Evolutionary conservation across 1,284 basidiomycete species (phyloP), one percentile per base, ranked within the genome.

Genomic region (Xanthoconium separans): DNA sequence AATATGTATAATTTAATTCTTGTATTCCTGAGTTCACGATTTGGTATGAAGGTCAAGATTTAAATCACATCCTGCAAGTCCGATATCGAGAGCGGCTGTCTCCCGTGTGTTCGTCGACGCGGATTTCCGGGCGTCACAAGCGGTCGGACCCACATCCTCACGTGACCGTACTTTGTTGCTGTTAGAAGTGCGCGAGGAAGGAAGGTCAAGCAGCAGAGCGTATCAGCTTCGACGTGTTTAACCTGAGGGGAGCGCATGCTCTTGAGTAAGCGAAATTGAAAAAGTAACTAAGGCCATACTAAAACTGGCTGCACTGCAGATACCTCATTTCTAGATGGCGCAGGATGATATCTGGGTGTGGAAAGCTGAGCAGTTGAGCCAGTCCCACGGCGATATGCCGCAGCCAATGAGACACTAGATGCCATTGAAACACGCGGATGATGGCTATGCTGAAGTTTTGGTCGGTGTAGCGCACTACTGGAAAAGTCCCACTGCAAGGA

Each of bases 241-340:
- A 90, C 79, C 90, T 93, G 63, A 30, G 24, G 45, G n/a, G 46
- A 44, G 42, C 20, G 11, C 40, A 43, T 12, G 9, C 47, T 51
- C 9, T 18, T 39, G 54, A 50, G 37, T 11, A 48, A 45, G 31
- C 3, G 15, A 31, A 47, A 22, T 40, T 18, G 37, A 33, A 47
- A 31, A 54, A 1, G 69, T 64, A 6, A 78, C 6, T 12, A 37
- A 50, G 11, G 42, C 16, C 89, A 62, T 66, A 93, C 91, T 61
- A 96, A 75, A 36, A 96, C 91, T 27, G 95, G 95, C 65, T 97
- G 95, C 4, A 97, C 84, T 29, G 93, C 82, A 5, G 94, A 90
- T 8, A 96, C 87, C 62, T 97, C 94, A 58, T 89, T 92, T 27
- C 93, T 79, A 2, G 92, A 91, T 3, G 93, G 92, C 2, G 95